Evolutionary conservation across 2,329 filamentous ascomycete genomes (phyloP), one percentile per base, ranked within the genome.

Genomic region (Nannizziopsis barbatae): DNA sequence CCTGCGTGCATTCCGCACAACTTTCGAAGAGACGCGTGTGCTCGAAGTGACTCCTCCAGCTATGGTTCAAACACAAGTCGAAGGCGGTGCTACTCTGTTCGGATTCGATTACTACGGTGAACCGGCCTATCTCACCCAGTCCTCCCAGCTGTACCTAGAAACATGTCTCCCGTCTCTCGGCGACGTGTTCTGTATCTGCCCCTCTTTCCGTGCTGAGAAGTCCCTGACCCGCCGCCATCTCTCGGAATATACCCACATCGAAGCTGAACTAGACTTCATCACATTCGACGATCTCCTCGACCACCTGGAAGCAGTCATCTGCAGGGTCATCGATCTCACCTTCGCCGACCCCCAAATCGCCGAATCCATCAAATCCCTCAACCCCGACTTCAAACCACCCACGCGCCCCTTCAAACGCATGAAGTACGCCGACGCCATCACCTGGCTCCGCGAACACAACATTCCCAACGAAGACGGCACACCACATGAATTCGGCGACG

Each of bases 151-250:
- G 47, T 98, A 98, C 70, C 84, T 98, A 51, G 92, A 98, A 75
- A 98, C 92, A 30, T 87, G 83, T 56, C 74, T 98, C 30, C 87
- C 90, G 9, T 86, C 84, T 45, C 76, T 96, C 60, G 92, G 92
- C 58, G 86, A 95, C 64, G 88, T 95, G 46, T 98, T 93, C 77
- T 96, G 90, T 65, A 90, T 98, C 60, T 89, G 95, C 69, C 95
- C 95, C 68, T 96, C 90, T 1, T 98, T 98, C 82, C 89, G 92
- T 53, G 92, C 92, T 11, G 92, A 98, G 70, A 95, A 95, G 72
- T 90, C 84, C 5, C 75, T 96, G 50, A 98, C 92, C 43, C 84
- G 92, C 53, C 86, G 92, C 61, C 92, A 98, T 66, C 71, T 98
- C 60, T 86, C 87, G 42, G 92, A 98, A 70, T 98, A 95, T 73